Percentiles rank a stretch among this genome's conserved stretches.
These are phyloP conservation scores for Grosmannia clavigera DNA, from an alignment of 2,329 filamentous ascomycete species.

Conservation along the genomic window DNA sequence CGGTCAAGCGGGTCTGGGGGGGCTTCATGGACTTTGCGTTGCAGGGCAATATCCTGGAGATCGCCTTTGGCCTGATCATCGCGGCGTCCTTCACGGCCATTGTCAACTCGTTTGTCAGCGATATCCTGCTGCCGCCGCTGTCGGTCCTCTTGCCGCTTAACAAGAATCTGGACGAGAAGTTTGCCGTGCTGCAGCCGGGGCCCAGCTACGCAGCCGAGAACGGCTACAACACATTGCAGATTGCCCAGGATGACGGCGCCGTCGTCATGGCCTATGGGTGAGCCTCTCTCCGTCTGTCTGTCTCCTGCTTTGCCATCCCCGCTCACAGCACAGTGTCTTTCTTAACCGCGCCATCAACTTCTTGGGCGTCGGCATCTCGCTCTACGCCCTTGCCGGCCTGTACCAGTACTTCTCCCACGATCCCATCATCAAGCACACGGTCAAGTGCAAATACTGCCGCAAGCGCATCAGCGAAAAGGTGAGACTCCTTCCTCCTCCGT, in stretches of 20 bases:
- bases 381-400: slow-evolving; percentile 50
- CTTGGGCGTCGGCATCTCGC: slow-evolving; percentile 47
- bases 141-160: slow-evolving; percentile 57
- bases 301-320: not conserved
- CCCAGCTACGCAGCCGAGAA: slow-evolving; percentile 35
- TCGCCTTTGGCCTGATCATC: slow-evolving; percentile 63
- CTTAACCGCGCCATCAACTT: slow-evolving; percentile 55
- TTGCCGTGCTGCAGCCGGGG: slow-evolving; percentile 50
- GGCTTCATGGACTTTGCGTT: slow-evolving; percentile 63
- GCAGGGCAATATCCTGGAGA: slow-evolving; percentile 62
- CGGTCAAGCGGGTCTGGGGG: slow-evolving; percentile 40
- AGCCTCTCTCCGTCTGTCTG: slow-evolving; percentile 14
- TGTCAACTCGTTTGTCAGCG: slow-evolving; percentile 59
- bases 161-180: slow-evolving; percentile 63
- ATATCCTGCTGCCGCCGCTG: slow-evolving; percentile 57
- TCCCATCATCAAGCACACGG: slow-evolving; percentile 57
- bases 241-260: slow-evolving; percentile 58
- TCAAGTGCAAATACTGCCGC: slow-evolving; percentile 56
- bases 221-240: slow-evolving; percentile 58
- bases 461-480: slow-evolving; percentile 53
- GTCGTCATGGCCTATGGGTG: slow-evolving; percentile 61
- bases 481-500: slow-evolving; percentile 8
- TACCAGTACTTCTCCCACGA: slow-evolving; percentile 52
- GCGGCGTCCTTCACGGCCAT: slow-evolving; percentile 59
- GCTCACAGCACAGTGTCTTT: slow-evolving; percentile 26